These are phyloP conservation scores for Atractiella rhizophila DNA, from an alignment of 768 basidiomycete species.

Conservation along the genomic window DNA sequence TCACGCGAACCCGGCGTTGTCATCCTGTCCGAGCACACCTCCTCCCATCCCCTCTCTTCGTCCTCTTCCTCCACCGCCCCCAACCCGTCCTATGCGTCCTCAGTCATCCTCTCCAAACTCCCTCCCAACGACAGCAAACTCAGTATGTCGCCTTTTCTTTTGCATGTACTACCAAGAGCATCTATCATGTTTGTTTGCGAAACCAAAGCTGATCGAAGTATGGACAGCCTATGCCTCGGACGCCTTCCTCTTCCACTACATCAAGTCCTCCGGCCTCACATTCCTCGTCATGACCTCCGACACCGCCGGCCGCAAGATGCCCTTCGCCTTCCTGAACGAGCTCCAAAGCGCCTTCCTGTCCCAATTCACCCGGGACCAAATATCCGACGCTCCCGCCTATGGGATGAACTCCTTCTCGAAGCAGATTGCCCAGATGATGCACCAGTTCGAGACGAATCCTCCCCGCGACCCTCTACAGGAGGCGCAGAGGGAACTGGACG, in stretches of 20 bases:
- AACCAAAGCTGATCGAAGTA: neutral
- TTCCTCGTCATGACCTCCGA: slow-evolving; percentile 92
- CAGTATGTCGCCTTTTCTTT: slow-evolving; percentile 9
- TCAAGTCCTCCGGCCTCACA: slow-evolving; percentile 40
- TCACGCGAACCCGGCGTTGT: too few species aligned
- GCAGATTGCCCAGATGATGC: slow-evolving; percentile 21
- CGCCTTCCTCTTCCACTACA: slow-evolving; percentile 16
- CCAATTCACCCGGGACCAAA: slow-evolving; percentile 23
- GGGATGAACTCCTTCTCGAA: slow-evolving; percentile 22
- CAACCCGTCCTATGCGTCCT: too few species aligned
- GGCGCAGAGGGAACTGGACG: slow-evolving; percentile 47
- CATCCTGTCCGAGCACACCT: too few species aligned
- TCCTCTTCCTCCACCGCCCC: too few species aligned
- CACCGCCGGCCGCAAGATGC: slow-evolving; percentile 64
- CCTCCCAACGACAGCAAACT: slow-evolving; percentile 56
- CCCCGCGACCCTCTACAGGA: slow-evolving; percentile 62
- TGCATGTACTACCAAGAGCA: slow-evolving; percentile 22
- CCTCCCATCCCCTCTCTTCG: too few species aligned
- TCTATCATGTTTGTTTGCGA: neutral
- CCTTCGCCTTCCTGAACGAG: slow-evolving; percentile 74
- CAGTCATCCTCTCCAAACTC: slow-evolving; percentile 80
- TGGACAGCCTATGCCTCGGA: slow-evolving; percentile 5
- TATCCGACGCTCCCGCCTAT: slow-evolving; percentile 21
- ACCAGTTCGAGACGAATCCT: slow-evolving; percentile 67
- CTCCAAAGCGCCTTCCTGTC: slow-evolving; percentile 32